These are phyloP conservation scores for Neonectria magnoliae DNA, from an alignment of 2,329 filamentous ascomycete species.

Conservation along the genomic window DNA sequence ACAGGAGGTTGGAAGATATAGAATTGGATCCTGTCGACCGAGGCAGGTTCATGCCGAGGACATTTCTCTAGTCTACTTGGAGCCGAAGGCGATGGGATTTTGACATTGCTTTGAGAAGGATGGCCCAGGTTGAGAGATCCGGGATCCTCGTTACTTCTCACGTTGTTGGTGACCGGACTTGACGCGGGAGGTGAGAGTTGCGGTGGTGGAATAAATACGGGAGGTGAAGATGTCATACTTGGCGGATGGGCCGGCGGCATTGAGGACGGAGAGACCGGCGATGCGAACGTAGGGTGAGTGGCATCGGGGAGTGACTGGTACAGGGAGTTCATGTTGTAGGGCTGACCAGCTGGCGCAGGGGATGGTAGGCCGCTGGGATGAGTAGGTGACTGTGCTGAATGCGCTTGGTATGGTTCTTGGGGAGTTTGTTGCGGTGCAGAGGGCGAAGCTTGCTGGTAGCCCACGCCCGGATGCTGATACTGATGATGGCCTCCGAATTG, in stretches of 20 bases:
- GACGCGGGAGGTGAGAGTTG: background rate
- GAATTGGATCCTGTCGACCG: slow-evolving; percentile 8
- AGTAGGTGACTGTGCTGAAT: background rate
- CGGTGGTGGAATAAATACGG: background rate
- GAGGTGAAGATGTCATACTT: background rate
- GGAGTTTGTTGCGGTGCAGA: background rate
- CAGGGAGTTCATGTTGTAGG: slow-evolving; percentile 13
- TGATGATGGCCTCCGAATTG: background rate
- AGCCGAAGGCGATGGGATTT: background rate
- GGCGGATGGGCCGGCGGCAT: background rate
- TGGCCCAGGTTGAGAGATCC: background rate
- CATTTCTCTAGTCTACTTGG: background rate
- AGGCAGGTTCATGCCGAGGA: background rate
- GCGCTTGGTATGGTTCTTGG: background rate
- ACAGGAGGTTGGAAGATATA: slow-evolving; percentile 3
- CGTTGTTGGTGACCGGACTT: background rate
- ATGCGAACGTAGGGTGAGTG: background rate
- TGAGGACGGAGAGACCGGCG: background rate
- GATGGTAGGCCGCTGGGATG: background rate
- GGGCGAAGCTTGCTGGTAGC: background rate
- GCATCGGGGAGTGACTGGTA: slow-evolving; percentile 1
- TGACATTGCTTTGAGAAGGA: background rate
- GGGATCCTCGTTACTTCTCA: background rate
- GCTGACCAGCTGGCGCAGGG: background rate
- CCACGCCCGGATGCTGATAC: background rate